Base-by-base conservation (phyloP, 164 flowering plant species). In the Dillenia suffruticosa region DNA sequence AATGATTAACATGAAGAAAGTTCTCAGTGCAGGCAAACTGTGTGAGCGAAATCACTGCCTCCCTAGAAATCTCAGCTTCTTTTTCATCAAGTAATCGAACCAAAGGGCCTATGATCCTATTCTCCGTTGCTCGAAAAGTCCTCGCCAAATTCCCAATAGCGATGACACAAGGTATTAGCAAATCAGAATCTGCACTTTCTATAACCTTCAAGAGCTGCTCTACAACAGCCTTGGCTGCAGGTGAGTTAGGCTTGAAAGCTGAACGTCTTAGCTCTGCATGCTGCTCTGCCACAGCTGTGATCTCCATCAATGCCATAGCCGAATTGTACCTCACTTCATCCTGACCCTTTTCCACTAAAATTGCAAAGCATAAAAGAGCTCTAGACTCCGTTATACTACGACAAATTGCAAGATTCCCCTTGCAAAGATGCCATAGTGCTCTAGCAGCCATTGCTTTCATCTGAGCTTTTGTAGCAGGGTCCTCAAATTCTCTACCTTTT, bases 191-290 rank as follows among this genome's bases (percentile, higher is more conserved):
- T 0, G 77, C 86, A 44, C 68, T 62, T 19, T 81, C 78, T 9
- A 88, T 70, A 6, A 88, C 73, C 54, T 66, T 68, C 10, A 91
- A 73, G 2, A 91, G 55, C 59, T 91, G 96, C 12, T 91, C 97
- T 0, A 88, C 79, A 0, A 90, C 91, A 2, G 97, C 92, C 75
- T 75, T 86, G 46, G 91, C 88, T 2, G 95, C 85, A 0, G 93
- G 93, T 15, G 97, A 80, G n/a, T 82, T 91, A 13, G 97, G 96
- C 74, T 91, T 91, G 77, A 91, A 91, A 0, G 95, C 89, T 0
- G 86, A 76, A 9, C 85, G 82, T 26, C 97, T 68, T 19, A 91
- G 62, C 0, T 87, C 89, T 0, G 89, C 7, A 47, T 84, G 73
- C 15, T 81, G 63, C 66, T 87, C 91, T 0, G 91, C 96, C 9